Base-by-base conservation (phyloP, 1,284 basidiomycete genomes). In the Abortiporus biennis region DNA sequence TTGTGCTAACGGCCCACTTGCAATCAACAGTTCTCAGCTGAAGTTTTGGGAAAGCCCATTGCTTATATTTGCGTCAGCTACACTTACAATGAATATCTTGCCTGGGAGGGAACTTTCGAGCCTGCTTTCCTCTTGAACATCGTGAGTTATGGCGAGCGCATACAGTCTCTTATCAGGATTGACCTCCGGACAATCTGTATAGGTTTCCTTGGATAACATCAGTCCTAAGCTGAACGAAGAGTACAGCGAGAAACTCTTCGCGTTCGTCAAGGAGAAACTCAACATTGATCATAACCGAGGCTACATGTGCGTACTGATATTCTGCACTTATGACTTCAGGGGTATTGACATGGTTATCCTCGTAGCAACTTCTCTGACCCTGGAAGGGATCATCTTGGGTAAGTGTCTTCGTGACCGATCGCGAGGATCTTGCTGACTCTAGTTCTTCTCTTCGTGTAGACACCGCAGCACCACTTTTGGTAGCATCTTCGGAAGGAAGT, bases 191-290 rank as follows among this genome's bases (percentile, higher is more conserved):
- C 13, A 20, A 16, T 25, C 21, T 43, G 23, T 29, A 15, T 46
- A 83, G 81, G 65, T 60, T 24, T 76, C 73, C 52, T 57, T 85
- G 52, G 73, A 68, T 47, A 80, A 80, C 50, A 62, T 79, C 45
- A 71, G 62, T 40, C 64, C 69, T 0, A 58, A 71, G 39, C 56
- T 51, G 21, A 78, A 79, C 42, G 67, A 69, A 43, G 50, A 49
- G 34, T 83, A 80, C 57, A 78, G 76, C 59, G 71, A 71, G 49
- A 62, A 56, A 1, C 68, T 84, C 44, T 76, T 74, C 42, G 56
- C 64, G 5, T 79, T 70, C 56, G 69, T 85, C 51, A 54, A 72
- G 45, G 56, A 70, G 50, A 74, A 76, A 45, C 58, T 85, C 4
- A 69, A 68, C 6, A 54, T 75, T 15, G 55, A 63, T 1, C 67